Base-by-base conservation (phyloP, 352 stramenopile genomes). In the Peronospora belbahrii region DNA sequence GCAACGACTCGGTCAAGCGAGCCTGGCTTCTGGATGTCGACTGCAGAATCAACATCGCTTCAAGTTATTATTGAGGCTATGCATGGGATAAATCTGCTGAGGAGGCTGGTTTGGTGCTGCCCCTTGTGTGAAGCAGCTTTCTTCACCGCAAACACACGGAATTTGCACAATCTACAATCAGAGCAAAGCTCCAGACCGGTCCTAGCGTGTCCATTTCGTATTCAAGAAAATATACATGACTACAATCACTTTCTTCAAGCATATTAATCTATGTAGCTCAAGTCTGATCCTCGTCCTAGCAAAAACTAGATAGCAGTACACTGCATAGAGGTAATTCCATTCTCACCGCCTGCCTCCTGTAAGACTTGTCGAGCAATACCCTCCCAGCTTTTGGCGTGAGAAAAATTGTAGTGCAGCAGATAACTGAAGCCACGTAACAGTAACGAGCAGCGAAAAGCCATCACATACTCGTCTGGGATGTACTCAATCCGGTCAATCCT, bases 391-490 rank as follows among this genome's bases (percentile, higher is more conserved):
- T 89, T 60, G 4, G 83, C 76, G 52, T 88, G 76, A 10, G 83
- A 94, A 51, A 89, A 88, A 49, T 86, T 83, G 65, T 91, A 92
- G 53, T 88, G 78, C 22, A 91, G 53, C 25, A 85, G 50, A 44
- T 89, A 86, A 59, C 80, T 91, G 51, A 94, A 88, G 31, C 83
- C 83, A 17, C 83, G 80, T 20, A 94, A 56, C 37, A 95, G 59
- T 28, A 95, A 66, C 27, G 83, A 94, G 35, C 74, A 80, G 45
- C 83, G 78, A 47, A 88, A 91, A 11, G 82, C 79, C 82, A 94
- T 94, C 25, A 94, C 76, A 47, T 88, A 94, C 43, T 94, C 82
- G 42, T 91, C 78, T 13, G 76, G 74, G 48, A 89, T 83, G 51
- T 86, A 68, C 51, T 80, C 75, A 48, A 94, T 85, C 8, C 70